Conservation (phyloP, 805 yeast genomes). For the Spathaspora hagerdaliae region DNA sequence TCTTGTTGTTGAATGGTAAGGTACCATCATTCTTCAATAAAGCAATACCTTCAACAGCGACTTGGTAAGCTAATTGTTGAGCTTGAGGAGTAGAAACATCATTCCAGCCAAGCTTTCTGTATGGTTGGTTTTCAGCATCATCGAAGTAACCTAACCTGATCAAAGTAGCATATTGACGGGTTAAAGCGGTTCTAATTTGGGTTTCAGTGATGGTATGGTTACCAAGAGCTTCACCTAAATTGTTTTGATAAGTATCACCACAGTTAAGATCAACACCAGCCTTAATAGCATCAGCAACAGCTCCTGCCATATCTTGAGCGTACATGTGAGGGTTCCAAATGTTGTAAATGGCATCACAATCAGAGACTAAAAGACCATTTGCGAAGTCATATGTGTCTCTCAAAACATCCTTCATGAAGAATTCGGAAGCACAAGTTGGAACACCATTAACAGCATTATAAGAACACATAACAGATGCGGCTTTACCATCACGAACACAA, state of each 20-base stretch:
- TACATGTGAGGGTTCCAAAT: constrained; percentile 5
- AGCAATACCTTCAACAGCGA: constrained; percentile 9
- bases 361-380: constrained; percentile 3
- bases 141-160: constrained; percentile 6
- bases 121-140: neutral
- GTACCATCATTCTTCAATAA: constrained; percentile 8
- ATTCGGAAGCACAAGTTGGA: constrained; percentile 5
- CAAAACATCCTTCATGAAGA: constrained; percentile 3
- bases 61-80: constrained; percentile 5
- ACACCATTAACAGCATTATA: constrained; percentile 6
- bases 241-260: constrained; percentile 3
- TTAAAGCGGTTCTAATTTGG: constrained; percentile 2
- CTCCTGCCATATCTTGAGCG: constrained; percentile 1
- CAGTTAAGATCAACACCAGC: constrained; percentile 7
- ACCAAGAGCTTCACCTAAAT: constrained; percentile 3
- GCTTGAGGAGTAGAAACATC: constrained; percentile 5
- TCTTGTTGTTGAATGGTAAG: constrained; percentile 5
- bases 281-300: constrained; percentile 4
- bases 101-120: constrained; percentile 4
- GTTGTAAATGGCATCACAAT: constrained; percentile 5
- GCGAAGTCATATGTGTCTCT: constrained; percentile 2
- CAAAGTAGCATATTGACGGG: constrained; percentile 4
- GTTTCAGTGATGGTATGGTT: constrained; percentile 2
- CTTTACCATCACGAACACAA: constrained; percentile 8
- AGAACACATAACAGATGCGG: constrained; percentile 6